A percentile compares a stretch with the other conserved stretches of the same genome.
phyloP scores from a whole-genome alignment of 164 flowering plant genomes.

The Buxus sempervirens region DNA sequence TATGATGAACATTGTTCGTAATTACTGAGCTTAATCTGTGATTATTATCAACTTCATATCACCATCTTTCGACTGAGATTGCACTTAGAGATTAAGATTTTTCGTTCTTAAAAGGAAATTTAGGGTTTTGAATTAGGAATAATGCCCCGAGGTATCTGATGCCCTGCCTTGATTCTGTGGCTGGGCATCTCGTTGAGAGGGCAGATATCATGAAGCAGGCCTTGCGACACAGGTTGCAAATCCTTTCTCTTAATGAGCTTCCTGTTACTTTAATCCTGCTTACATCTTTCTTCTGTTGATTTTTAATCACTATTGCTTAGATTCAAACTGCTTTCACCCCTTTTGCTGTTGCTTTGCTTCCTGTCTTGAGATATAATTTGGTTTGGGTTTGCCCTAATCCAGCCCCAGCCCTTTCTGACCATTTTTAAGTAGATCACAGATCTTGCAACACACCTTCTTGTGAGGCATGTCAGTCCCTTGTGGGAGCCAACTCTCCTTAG shows the following conservation, averaged over 20 bases:
- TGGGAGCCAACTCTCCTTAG: too few species aligned
- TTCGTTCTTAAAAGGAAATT: too few species aligned
- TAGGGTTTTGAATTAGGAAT: background rate
- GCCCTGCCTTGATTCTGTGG: background rate
- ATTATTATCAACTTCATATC: constrained; percentile 22
- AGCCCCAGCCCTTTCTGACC: too few species aligned
- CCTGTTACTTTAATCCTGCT: constrained; percentile 22
- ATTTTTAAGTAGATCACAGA: too few species aligned
- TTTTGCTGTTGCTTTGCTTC: too few species aligned
- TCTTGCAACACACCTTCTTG: too few species aligned
- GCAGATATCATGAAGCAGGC: constrained; percentile 14
- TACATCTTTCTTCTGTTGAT: too few species aligned
- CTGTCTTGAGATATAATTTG: too few species aligned
- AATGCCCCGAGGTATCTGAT: constrained; percentile 23
- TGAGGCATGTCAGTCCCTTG: too few species aligned
- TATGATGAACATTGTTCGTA: constrained; percentile 18
- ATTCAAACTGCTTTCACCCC: too few species aligned
- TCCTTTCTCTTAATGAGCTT: constrained; percentile 1
- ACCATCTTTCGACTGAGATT: constrained; percentile 37
- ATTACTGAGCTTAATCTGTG: constrained; percentile 15
- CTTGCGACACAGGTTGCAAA: constrained; percentile 22
- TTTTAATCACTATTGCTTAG: too few species aligned
- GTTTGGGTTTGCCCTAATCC: too few species aligned
- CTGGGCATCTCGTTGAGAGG: constrained; percentile 20
- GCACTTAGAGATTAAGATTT: constrained; percentile 3